These are phyloP conservation scores for Boletus pseudopeckii DNA, from an alignment of 768 basidiomycete genomes.

Conservation along the genomic window DNA sequence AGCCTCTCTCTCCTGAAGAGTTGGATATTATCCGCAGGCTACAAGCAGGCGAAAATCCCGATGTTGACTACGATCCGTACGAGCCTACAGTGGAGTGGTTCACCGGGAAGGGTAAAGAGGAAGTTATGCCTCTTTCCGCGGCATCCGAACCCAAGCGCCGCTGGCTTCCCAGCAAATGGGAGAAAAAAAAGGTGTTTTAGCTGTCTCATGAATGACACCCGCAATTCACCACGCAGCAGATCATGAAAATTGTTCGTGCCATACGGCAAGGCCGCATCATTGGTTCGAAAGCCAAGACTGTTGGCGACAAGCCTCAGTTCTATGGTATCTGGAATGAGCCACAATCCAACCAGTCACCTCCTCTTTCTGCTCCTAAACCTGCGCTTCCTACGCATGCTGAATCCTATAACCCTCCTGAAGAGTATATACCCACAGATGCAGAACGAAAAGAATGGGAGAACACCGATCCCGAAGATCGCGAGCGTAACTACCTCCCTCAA, in stretches of 20 bases:
- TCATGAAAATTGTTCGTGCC: constrained; percentile 99
- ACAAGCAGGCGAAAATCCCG: constrained; percentile 90
- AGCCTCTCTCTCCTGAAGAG: constrained; percentile 83
- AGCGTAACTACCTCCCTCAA: constrained; percentile 83
- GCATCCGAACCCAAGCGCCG: constrained; percentile 94
- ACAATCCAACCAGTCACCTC: constrained; percentile 73
- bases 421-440: constrained; percentile 84
- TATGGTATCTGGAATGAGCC: constrained; percentile 89
- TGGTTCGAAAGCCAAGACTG: constrained; percentile 82
- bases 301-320: constrained; percentile 59
- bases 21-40: constrained; percentile 91
- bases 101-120: constrained; percentile 92
- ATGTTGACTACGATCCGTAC: constrained; percentile 86
- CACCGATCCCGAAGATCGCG: constrained; percentile 83
- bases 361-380: constrained; percentile 89
- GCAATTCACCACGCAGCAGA: constrained; percentile 43
- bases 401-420: constrained; percentile 97
- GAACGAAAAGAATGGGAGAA: constrained; percentile 83
- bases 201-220: neutral
- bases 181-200: constrained; percentile 86
- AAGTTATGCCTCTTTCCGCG: constrained; percentile 87
- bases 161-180: constrained; percentile 99
- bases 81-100: constrained; percentile 96
- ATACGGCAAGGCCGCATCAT: constrained; percentile 94
- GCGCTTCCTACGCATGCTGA: constrained; percentile 90